These are phyloP conservation scores for Thymus mandschuricus DNA, from an alignment of 257 asterid genomes.

Conservation along the genomic window DNA sequence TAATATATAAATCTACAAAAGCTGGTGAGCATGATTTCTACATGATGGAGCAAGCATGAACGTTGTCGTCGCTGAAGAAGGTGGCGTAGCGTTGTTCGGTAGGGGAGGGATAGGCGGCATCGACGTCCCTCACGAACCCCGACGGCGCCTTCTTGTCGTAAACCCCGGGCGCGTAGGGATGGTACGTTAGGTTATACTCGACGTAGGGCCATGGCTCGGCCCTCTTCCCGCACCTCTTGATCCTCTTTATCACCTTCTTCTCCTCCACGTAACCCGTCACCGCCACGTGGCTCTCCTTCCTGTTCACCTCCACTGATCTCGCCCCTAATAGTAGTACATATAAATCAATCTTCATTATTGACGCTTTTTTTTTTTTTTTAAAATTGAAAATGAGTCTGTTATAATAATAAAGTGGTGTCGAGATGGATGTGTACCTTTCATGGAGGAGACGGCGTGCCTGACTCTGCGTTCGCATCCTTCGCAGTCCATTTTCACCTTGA, in stretches of 20 bases:
- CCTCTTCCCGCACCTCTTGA: conserved; percentile 62
- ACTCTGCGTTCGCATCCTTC: conserved; percentile 27
- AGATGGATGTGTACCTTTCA: conserved; percentile 2
- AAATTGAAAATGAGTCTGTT: no score
- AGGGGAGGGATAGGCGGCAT: conserved; percentile 58
- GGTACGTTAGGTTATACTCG: conserved; percentile 50
- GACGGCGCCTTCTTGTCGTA: conserved; percentile 86
- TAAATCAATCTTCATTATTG: no score
- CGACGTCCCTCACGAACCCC: conserved; percentile 67
- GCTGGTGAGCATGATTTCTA: conserved; percentile 8
- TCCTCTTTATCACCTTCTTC: conserved; percentile 56
- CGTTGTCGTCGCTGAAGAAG: conserved; percentile 75
- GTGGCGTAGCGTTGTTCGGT: conserved; percentile 45
- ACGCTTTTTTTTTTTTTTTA: neutral
- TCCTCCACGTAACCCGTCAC: conserved; percentile 66
- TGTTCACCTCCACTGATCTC: conserved; percentile 56
- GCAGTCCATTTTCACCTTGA: conserved; percentile 25
- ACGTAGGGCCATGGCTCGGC: conserved; percentile 84
- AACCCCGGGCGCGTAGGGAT: conserved; percentile 70
- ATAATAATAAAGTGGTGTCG: no score
- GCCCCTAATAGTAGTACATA: conserved; percentile 43
- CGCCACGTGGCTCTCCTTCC: conserved; percentile 62
- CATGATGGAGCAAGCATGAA: conserved; percentile 74
- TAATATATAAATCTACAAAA: no score
- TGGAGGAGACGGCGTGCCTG: conserved; percentile 21